Evolutionary conservation across 2,329 filamentous ascomycete genomes (phyloP), one percentile per base, ranked within the genome.

Genomic region (Xenoacremonium recifei): DNA sequence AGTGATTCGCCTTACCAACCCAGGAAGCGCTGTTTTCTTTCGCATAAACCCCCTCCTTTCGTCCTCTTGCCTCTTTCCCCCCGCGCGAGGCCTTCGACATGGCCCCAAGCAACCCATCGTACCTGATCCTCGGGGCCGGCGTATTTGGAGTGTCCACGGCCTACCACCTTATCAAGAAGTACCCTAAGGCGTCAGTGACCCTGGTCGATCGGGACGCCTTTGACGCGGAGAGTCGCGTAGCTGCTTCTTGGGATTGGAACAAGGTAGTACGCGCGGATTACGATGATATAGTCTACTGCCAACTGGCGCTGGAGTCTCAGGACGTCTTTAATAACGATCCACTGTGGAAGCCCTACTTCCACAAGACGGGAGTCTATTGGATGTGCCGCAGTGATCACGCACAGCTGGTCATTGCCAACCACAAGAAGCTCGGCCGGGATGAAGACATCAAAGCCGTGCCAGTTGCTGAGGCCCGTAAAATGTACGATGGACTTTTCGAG

Each of bases 221-320:
- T 34, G 73, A 77, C 18, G 73, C 74, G 2, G 64, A 69, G 0
- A 63, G 57, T 39, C 66, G 68, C 3, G 66, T 72, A 18, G 83
- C 82, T 21, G 84, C 84, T 1, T 87, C 84, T 0, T 84, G 80
- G 70, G 84, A 89, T 65, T 82, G 82, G 75, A 87, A 85, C 68
- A 87, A 87, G 62, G 81, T 85, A 20, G 73, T 87, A 13, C 80
- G 84, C 42, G 80, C 82, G 35, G 84, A 87, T 61, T 87, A 87
- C 64, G 71, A 77, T 41, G 79, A 84, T 52, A 65, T 77, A 2
- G 62, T 80, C 13, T 87, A 88, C 67, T 81, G 77, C 61, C 63
- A 73, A 37, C 70, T 88, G 16, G 84, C 77, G 0, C 71, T 86
- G 20, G 82, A 87, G 63, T 79, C 84, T 0, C 79, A 84, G 54